phyloP scores from a whole-genome alignment of 1,284 basidiomycete species.

The Leccinum pallidistipes region DNA sequence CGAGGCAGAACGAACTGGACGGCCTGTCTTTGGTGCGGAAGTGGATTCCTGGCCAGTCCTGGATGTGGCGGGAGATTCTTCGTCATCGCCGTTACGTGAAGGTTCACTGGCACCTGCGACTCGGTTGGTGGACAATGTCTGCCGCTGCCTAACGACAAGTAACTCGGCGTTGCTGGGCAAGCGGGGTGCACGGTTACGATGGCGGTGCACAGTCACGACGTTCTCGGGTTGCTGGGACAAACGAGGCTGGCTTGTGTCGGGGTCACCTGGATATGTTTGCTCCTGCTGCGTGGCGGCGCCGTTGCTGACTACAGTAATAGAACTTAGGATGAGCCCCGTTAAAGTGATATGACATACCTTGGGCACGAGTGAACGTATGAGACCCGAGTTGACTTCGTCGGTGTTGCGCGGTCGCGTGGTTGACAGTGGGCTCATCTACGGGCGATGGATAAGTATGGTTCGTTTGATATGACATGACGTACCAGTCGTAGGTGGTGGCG shows the following conservation, averaged over 20 bases:
- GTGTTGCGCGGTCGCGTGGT: too few species aligned
- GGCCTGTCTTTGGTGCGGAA: too few species aligned
- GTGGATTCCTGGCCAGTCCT: background rate
- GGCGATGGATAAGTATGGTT: too few species aligned
- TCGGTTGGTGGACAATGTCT: background rate
- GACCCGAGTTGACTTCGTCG: too few species aligned
- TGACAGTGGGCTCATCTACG: too few species aligned
- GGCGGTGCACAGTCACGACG: background rate
- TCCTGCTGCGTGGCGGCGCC: background rate
- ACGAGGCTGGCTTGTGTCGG: background rate
- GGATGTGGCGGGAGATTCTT: too few species aligned
- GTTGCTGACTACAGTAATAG: background rate
- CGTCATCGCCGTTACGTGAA: background rate
- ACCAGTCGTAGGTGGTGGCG: too few species aligned
- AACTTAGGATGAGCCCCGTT: background rate
- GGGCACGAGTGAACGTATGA: too few species aligned
- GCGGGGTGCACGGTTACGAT: background rate
- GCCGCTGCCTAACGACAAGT: background rate
- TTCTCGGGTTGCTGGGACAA: background rate
- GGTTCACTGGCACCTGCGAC: background rate
- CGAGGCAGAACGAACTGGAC: too few species aligned
- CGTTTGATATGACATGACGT: too few species aligned
- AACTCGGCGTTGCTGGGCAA: slow-evolving; percentile 1
- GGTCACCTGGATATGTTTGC: background rate
- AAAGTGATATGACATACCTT: too few species aligned